Evolutionary conservation across 805 yeast genomes (phyloP).

Genomic region (Danielia reshetovae): DNA sequence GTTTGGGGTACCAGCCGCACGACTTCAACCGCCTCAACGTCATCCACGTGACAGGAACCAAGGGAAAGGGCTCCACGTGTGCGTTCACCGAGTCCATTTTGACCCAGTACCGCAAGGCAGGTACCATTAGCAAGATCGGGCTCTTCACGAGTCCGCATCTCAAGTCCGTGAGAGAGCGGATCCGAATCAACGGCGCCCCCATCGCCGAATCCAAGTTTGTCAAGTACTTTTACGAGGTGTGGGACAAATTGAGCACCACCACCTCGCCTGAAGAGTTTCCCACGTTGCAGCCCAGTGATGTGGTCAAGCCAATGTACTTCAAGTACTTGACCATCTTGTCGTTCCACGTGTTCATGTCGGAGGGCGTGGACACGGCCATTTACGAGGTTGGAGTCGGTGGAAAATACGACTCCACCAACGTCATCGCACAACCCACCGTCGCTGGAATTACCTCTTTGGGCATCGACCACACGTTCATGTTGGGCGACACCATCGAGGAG

Average conservation of each 20-base stretch:
- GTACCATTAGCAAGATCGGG: conserved; percentile 62
- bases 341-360: conserved; percentile 84
- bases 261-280: conserved; percentile 57
- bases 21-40: conserved; percentile 75
- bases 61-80: conserved; percentile 97
- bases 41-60: conserved; percentile 94
- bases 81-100: conserved; percentile 87
- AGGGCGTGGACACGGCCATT: conserved; percentile 89
- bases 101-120: conserved; percentile 47
- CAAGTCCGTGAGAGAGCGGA: conserved; percentile 87
- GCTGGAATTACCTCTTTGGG: conserved; percentile 87
- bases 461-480: conserved; percentile 82
- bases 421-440: conserved; percentile 72
- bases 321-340: conserved; percentile 84
- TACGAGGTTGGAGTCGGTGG: conserved; percentile 99
- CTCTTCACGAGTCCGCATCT: conserved; percentile 96
- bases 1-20: conserved; percentile 43
- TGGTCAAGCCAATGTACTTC: conserved; percentile 87
- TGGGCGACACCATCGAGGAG: conserved; percentile 82
- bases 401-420: conserved; percentile 92
- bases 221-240: conserved; percentile 87
- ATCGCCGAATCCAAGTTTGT: conserved; percentile 75
- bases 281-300: conserved; percentile 56
- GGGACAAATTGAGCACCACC: conserved; percentile 71
- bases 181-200: conserved; percentile 83